Evolutionary conservation across 1,284 basidiomycete species (phyloP).

Genomic region (Fomes fomentarius): DNA sequence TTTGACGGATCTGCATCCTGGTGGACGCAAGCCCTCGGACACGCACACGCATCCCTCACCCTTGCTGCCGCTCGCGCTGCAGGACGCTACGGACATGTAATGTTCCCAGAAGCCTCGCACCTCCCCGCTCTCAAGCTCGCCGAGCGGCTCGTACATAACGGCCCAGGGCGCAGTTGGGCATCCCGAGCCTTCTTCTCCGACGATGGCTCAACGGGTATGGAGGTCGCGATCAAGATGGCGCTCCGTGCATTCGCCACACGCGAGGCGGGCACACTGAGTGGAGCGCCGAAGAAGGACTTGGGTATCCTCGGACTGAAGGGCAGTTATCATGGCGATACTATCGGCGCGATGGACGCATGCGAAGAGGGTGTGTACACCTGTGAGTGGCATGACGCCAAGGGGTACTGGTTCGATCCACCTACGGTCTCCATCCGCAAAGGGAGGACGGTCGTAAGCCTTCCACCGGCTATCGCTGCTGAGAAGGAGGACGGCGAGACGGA

Average conservation of each 20-base stretch:
- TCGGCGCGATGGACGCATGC: slow-evolving; percentile 96
- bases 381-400: slow-evolving; percentile 94
- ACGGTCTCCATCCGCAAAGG: slow-evolving; percentile 73
- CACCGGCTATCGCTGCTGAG: slow-evolving; percentile 48
- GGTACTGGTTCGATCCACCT: slow-evolving; percentile 93
- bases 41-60: slow-evolving; percentile 77
- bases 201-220: slow-evolving; percentile 95
- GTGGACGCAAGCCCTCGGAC: slow-evolving; percentile 97
- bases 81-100: slow-evolving; percentile 95
- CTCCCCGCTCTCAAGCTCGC: slow-evolving; percentile 83
- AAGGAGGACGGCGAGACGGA: slow-evolving; percentile 33
- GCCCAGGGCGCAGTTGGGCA: slow-evolving; percentile 90
- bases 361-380: slow-evolving; percentile 93
- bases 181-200: slow-evolving; percentile 91
- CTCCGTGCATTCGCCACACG: slow-evolving; percentile 71
- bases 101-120: slow-evolving; percentile 91
- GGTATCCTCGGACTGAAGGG: slow-evolving; percentile 90
- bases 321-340: slow-evolving; percentile 98
- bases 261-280: slow-evolving; percentile 38
- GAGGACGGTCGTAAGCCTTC: slow-evolving; percentile 60
- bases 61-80: slow-evolving; percentile 89
- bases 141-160: slow-evolving; percentile 68
- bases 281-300: slow-evolving; percentile 55
- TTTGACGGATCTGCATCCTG: slow-evolving; percentile 95
- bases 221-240: slow-evolving; percentile 97